Percentiles rank a stretch among this genome's conserved stretches.
Evolutionary conservation across 768 basidiomycete genomes (phyloP).

Genomic region (Amanita inopinata): DNA sequence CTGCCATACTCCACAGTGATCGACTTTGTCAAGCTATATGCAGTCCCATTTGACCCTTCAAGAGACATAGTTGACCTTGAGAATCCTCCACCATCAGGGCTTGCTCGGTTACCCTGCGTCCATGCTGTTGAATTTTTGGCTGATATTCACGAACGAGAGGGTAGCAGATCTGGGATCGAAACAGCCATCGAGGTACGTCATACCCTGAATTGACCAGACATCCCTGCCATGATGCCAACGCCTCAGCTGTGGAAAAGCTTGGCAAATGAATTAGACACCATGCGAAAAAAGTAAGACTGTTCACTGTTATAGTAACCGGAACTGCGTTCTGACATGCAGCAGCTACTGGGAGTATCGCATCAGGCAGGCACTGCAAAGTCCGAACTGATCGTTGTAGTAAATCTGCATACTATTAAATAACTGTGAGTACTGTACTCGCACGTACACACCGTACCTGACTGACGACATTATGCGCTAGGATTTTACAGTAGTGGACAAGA

Average conservation of each 20-base stretch:
- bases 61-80: slow-evolving; percentile 59
- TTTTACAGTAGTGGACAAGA: too few species aligned
- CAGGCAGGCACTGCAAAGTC: slow-evolving; percentile 3
- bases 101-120: slow-evolving; percentile 66
- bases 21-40: slow-evolving; percentile 61
- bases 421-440: background rate
- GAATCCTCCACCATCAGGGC: slow-evolving; percentile 54
- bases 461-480: too few species aligned
- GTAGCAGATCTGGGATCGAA: slow-evolving; percentile 32
- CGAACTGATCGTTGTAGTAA: background rate
- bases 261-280: slow-evolving; percentile 60
- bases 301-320: background rate
- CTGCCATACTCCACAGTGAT: slow-evolving; percentile 46
- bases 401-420: background rate
- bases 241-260: slow-evolving; percentile 61
- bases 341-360: slow-evolving; percentile 9
- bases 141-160: slow-evolving; percentile 56
- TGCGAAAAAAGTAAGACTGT: slow-evolving; percentile 58
- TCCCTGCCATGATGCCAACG: background rate
- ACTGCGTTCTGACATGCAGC: background rate
- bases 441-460: too few species aligned
- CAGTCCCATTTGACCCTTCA: slow-evolving; percentile 23
- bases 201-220: background rate
- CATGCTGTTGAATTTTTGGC: slow-evolving; percentile 83
- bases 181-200: slow-evolving; percentile 40